Base-by-base conservation (phyloP, 1,284 basidiomycete species). In the Ganoderma multipileum region DNA sequence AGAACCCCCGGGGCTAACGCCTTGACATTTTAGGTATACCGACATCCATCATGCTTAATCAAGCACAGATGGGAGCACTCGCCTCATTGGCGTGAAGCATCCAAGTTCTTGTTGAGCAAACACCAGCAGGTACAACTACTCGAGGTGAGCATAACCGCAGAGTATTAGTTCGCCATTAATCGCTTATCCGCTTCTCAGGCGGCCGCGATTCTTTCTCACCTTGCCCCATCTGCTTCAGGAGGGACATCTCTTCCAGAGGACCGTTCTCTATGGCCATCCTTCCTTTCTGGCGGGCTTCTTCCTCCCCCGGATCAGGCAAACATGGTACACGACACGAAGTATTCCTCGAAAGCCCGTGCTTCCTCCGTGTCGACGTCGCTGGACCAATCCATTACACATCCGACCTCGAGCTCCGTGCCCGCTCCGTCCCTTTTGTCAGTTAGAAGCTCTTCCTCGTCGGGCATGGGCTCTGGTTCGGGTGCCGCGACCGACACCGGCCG, bases 41-140 rank as follows among this genome's bases (percentile, higher is more conserved):
- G 95, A 61, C 96, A 98, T 79, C 96, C 96, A 3, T 95, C 93
- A 26, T 98, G 96, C 80, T 85, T 98, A 62, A 94, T 97, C 83
- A 98, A 98, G 82, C 96, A 98, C 78, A 92, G 96, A 47, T 98
- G 96, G 96, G 97, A 99, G 79, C 96, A 99, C 77, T 95, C 94
- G 36, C 95, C 95, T 44, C 96, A 98, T 79, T 99, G 97, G 97
- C 94, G 95, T 63, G 95, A 97, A 81, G 95, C 96, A 0, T 95
- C 94, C 74, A 97, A 97, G 81, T 92, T 97, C 76, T 89, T 97
- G 66, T 86, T 98, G 75, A 95, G 92, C 82, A 99, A 99, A 83
- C 97, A 99, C 79, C 97, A 99, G 78, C 97, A 99, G 77, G 97
- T 99, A 1, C 97, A 99, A 79, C 84, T 99, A 67, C 91, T 99